Evolutionary conservation across 257 asterid species (phyloP), one percentile per base, ranked within the genome.

Genomic region (Penstemon newberryi): DNA sequence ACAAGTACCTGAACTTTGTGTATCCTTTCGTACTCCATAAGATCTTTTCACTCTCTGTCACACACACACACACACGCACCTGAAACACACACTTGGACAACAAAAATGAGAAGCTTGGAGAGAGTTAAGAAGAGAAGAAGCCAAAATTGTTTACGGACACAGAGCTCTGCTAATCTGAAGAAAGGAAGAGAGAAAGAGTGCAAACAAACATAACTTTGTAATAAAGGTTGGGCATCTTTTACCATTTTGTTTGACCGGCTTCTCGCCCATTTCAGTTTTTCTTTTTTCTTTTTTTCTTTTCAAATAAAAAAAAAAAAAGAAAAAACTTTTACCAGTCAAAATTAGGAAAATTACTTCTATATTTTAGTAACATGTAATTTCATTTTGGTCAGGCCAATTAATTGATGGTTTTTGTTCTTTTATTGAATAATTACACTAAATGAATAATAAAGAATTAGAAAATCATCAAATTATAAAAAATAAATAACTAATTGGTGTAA

Each of bases 21-120:
- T 86, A 92, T 90, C 89, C 97, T 81, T 77, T 88, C 96, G 94
- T 92, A 92, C 82, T 92, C 98, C 98, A 92, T 92, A 44, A 59
- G 91, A 81, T 73, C 81, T 70, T 63, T 55, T 33, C 11, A 18
- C 44, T 56, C 52, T 55, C 5, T 39, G 69, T 55, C 70, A 70
- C 81, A 71, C 55, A 38, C 72, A 7, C 72, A 7, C 65, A n/a
- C 69, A 61, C 58, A 11, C 51, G 43, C 71, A 68, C 65, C 56
- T 60, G 57, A 68, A 40, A 56, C 64, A 70, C 75, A 55, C 12
- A 60, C 54, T 15, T 15, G 18, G 18, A 15, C 18, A 15, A 15
- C 18, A 59, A 52, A 58, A 47, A 54, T 63, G 57, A 52, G 9
- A 68, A 77, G 54, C 4, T 15, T 18, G 73, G 80, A 71, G 80